A percentile compares a stretch with the other conserved stretches of the same genome.
These are phyloP conservation scores for Casuarina equisetifolia DNA, from an alignment of 306 rosid genomes.

Conservation along the genomic window DNA sequence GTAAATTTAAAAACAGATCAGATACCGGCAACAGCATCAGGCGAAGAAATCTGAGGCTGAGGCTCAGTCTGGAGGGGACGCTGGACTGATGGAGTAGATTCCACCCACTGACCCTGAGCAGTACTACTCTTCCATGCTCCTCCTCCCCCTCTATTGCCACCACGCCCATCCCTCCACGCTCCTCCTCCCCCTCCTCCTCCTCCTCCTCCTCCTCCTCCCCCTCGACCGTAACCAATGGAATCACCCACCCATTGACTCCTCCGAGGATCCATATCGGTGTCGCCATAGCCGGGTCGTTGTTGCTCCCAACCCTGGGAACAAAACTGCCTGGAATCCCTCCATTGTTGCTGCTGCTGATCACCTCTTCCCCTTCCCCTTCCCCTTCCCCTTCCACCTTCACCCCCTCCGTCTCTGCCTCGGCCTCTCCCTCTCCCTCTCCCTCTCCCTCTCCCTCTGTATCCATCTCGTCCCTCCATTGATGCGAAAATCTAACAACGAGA, in stretches of 20 bases:
- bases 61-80: neutral
- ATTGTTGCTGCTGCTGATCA: neutral
- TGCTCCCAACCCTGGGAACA: neutral
- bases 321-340: neutral
- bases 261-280: neutral
- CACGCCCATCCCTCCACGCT: neutral
- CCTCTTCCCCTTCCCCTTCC: neutral
- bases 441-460: neutral
- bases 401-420: neutral
- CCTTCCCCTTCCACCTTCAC: slow-evolving; percentile 13
- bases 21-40: neutral
- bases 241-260: neutral
- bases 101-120: neutral
- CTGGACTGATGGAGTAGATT: neutral
- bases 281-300: neutral
- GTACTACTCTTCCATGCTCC: neutral
- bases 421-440: slow-evolving; percentile 4
- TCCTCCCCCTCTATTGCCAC: too few species aligned
- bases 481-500: too few species aligned
- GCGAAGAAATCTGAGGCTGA: neutral
- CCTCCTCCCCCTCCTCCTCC: slow-evolving; percentile 1
- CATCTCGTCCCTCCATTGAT: slow-evolving; percentile 23
- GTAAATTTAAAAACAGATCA: neutral
- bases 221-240: neutral
- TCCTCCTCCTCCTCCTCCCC: slow-evolving; percentile 1